Evolutionary conservation across 129 eudicot species (phyloP).

Genomic region (Saposhnikovia divaricata): DNA sequence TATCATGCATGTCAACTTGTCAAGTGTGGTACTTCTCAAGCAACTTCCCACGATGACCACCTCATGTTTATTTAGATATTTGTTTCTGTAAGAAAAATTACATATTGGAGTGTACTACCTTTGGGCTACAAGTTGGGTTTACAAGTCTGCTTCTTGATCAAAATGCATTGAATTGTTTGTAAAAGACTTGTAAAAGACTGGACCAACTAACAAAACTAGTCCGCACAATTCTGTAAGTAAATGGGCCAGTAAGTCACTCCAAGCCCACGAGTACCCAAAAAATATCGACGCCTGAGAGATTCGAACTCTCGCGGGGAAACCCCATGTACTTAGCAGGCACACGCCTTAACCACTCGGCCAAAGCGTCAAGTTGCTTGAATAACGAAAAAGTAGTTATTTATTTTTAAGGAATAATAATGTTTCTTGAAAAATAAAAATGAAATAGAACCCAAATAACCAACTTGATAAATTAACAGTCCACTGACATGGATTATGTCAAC

Average conservation of each 20-base stretch:
- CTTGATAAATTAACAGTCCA: too few species aligned
- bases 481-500: background rate
- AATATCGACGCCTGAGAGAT: constrained; percentile 66
- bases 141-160: background rate
- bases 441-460: background rate
- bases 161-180: background rate
- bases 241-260: background rate
- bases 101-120: background rate
- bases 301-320: constrained; percentile 96
- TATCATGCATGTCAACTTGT: background rate
- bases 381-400: too few species aligned
- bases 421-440: too few species aligned
- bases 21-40: background rate
- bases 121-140: background rate
- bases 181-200: background rate
- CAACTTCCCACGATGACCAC: background rate
- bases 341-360: constrained; percentile 99
- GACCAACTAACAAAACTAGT: background rate
- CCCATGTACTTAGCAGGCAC: constrained; percentile 85
- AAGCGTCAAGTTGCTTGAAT: constrained; percentile 25
- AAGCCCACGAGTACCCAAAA: background rate
- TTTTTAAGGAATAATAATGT: too few species aligned
- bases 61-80: background rate
- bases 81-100: background rate
- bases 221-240: background rate